Evolutionary conservation across 2,329 filamentous ascomycete species (phyloP).

Genomic region (Fusarium devonianum): DNA sequence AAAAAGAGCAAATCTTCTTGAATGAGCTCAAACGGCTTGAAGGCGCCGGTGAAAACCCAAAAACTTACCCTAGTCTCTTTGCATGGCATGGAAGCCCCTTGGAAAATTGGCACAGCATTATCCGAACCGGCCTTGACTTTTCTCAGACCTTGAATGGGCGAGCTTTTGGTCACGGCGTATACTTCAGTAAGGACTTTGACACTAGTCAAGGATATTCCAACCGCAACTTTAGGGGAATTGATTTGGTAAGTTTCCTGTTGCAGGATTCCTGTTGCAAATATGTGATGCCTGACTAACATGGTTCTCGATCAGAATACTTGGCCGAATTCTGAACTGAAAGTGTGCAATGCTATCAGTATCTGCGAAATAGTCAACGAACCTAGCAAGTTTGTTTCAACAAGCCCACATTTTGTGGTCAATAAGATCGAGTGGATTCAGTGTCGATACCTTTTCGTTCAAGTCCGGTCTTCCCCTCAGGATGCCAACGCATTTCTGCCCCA

Average conservation of each 20-base stretch:
- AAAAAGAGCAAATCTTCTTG: slow-evolving; percentile 81
- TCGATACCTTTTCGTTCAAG: slow-evolving; percentile 74
- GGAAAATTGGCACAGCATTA: slow-evolving; percentile 87
- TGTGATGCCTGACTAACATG: slow-evolving; percentile 5
- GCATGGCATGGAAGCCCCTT: slow-evolving; percentile 85
- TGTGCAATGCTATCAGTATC: slow-evolving; percentile 70
- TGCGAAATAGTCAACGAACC: slow-evolving; percentile 87
- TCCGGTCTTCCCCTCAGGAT: slow-evolving; percentile 18
- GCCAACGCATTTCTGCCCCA: slow-evolving; percentile 17
- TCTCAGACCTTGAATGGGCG: slow-evolving; percentile 69
- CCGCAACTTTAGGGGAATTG: neutral
- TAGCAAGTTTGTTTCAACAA: slow-evolving; percentile 60
- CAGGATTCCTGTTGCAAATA: too few species aligned
- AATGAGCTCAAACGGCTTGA: slow-evolving; percentile 59
- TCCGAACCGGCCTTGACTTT: slow-evolving; percentile 82
- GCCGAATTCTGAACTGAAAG: slow-evolving; percentile 70
- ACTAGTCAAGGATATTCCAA: slow-evolving; percentile 24
- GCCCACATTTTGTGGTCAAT: slow-evolving; percentile 74
- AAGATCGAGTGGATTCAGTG: slow-evolving; percentile 89
- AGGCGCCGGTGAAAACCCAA: slow-evolving; percentile 45
- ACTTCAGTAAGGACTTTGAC: slow-evolving; percentile 63
- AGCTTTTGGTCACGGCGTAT: slow-evolving; percentile 79
- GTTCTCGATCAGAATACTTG: slow-evolving; percentile 52
- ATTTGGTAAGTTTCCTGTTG: neutral
- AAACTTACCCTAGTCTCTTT: slow-evolving; percentile 73